Evolutionary conservation across 106 monocot species (phyloP).

Genomic region (Acorus calamus): DNA sequence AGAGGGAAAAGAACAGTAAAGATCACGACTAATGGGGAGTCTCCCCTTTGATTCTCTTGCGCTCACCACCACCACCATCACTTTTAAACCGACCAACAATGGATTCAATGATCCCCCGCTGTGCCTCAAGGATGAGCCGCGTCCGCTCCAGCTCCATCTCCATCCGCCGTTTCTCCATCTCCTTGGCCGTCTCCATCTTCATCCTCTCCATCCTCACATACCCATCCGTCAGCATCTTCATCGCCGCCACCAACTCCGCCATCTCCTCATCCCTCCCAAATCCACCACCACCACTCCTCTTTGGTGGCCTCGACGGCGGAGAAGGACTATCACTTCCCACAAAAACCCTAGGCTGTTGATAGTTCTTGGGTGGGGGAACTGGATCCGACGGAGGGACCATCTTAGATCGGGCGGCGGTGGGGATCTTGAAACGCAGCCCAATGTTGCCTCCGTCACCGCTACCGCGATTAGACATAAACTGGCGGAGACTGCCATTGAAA

Average conservation of each 20-base stretch:
- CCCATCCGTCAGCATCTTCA: slow-evolving; percentile 68
- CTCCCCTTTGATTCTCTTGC: too few relatives aligned
- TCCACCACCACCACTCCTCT: slow-evolving; percentile 12
- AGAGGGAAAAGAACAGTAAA: too few relatives aligned
- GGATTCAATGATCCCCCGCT: slow-evolving; percentile 50
- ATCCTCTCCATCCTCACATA: slow-evolving; percentile 80
- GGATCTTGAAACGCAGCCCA: too few relatives aligned
- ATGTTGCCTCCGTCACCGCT: too few relatives aligned
- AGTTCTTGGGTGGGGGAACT: too few relatives aligned
- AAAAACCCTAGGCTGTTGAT: too few relatives aligned
- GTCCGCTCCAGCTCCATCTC: slow-evolving; percentile 85
- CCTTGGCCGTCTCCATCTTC: slow-evolving; percentile 89
- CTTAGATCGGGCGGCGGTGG: too few relatives aligned
- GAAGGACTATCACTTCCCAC: neutral
- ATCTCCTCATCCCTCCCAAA: neutral
- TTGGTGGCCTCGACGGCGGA: neutral
- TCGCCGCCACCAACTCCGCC: slow-evolving; percentile 45
- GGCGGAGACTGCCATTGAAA: too few relatives aligned
- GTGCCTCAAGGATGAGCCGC: slow-evolving; percentile 70
- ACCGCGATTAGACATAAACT: too few relatives aligned
- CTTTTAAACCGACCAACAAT: slow-evolving; percentile 12
- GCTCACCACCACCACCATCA: too few relatives aligned
- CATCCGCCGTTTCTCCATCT: slow-evolving; percentile 81
- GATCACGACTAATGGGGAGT: too few relatives aligned
- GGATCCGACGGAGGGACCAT: too few relatives aligned